Percentiles rank a stretch among this genome's conserved stretches.
These are phyloP conservation scores for Ligustrum vulgare DNA, from an alignment of 257 asterid species.

Conservation along the genomic window DNA sequence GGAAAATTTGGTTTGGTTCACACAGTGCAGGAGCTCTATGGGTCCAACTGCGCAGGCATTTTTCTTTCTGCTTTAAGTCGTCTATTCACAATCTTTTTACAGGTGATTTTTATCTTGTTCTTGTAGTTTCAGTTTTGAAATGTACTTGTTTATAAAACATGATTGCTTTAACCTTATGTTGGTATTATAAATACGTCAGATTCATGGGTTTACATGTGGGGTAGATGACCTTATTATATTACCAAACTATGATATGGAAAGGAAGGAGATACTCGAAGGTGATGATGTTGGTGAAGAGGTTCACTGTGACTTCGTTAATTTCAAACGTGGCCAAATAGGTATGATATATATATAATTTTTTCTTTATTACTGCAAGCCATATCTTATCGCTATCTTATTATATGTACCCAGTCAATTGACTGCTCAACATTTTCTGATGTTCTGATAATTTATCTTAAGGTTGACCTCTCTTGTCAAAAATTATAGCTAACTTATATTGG, in stretches of 20 bases:
- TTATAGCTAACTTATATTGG: neutral
- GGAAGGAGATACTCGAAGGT: slow-evolving; percentile 89
- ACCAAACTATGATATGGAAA: slow-evolving; percentile 62
- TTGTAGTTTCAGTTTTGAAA: slow-evolving; percentile 8
- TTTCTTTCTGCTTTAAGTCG: slow-evolving; percentile 92
- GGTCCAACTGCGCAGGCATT: slow-evolving; percentile 83
- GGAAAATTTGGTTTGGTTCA: slow-evolving; percentile 96
- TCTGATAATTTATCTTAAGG: slow-evolving; percentile 5
- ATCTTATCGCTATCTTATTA: neutral
- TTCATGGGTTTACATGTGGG: slow-evolving; percentile 97
- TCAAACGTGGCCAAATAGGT: slow-evolving; percentile 87
- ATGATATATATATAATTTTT: too few relatives aligned
- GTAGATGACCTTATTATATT: slow-evolving; percentile 86
- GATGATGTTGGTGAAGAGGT: slow-evolving; percentile 96
- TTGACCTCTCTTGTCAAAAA: neutral
- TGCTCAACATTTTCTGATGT: neutral
- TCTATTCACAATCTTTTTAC: slow-evolving; percentile 79
- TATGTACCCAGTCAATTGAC: neutral
- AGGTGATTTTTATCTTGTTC: slow-evolving; percentile 49
- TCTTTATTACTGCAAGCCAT: slow-evolving; percentile 15
- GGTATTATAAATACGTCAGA: slow-evolving; percentile 44
- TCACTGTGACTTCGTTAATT: slow-evolving; percentile 84
- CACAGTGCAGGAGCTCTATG: slow-evolving; percentile 95
- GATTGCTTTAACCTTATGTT: slow-evolving; percentile 25
- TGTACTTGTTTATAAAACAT: slow-evolving; percentile 2